These are phyloP conservation scores for Serpula lacrymans DNA, from an alignment of 768 basidiomycete genomes.

Conservation along the genomic window DNA sequence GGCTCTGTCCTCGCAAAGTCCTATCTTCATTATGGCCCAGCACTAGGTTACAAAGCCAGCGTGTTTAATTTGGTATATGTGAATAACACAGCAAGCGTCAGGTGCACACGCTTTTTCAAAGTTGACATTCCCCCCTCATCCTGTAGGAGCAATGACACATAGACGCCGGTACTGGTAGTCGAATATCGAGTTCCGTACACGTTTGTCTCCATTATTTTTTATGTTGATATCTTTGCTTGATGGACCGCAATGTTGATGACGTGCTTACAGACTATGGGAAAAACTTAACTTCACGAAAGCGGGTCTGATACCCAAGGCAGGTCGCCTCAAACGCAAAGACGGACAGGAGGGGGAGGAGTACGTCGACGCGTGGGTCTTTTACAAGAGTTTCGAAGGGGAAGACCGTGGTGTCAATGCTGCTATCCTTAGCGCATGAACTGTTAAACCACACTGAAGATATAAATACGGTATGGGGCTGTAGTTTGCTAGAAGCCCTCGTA, in stretches of 20 bases:
- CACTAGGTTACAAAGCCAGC: slow-evolving; percentile 70
- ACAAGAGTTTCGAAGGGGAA: slow-evolving; percentile 63
- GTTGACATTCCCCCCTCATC: background rate
- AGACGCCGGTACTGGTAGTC: background rate
- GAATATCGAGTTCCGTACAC: too few species aligned
- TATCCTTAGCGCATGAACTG: too few species aligned
- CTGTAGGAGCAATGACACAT: background rate
- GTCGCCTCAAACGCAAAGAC: slow-evolving; percentile 62
- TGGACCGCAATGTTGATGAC: too few species aligned
- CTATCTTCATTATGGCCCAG: slow-evolving; percentile 78
- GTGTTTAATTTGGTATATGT: slow-evolving; percentile 92
- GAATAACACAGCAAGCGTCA: slow-evolving; percentile 74
- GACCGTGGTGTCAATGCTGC: slow-evolving; percentile 2
- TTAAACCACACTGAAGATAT: too few species aligned
- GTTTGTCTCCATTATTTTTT: too few species aligned
- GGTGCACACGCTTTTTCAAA: too few species aligned
- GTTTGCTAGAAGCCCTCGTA: too few species aligned
- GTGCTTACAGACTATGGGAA: slow-evolving; percentile 71
- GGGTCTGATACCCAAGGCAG: slow-evolving; percentile 74
- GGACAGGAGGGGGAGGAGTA: slow-evolving; percentile 82
- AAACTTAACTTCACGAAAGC: slow-evolving; percentile 73
- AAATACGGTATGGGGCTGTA: too few species aligned
- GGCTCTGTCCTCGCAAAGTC: slow-evolving; percentile 73
- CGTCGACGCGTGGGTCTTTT: slow-evolving; percentile 84
- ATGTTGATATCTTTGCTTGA: slow-evolving; percentile 7